Evolutionary conservation across 1,284 basidiomycete genomes (phyloP).

Genomic region (Pseudozyma sp.): DNA sequence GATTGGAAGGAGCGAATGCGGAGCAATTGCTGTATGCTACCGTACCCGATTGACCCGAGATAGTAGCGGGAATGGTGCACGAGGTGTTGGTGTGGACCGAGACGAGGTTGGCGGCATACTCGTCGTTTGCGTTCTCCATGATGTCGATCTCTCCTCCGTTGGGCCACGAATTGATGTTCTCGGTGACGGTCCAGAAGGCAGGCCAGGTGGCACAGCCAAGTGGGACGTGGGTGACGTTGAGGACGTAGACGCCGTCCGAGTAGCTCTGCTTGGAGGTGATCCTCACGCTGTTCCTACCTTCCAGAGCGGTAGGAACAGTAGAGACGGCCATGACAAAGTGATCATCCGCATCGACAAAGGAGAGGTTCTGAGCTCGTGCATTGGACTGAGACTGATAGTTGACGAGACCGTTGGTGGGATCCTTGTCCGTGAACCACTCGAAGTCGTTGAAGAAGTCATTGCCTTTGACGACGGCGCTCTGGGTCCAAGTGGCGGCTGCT

Average conservation of each 20-base stretch:
- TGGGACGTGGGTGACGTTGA: constrained; percentile 64
- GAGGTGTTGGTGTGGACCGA: constrained; percentile 55
- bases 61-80: constrained; percentile 41
- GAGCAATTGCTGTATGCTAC: constrained; percentile 58
- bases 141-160: constrained; percentile 67
- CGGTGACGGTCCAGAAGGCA: constrained; percentile 66
- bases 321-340: constrained; percentile 62
- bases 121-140: constrained; percentile 65
- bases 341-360: constrained; percentile 47
- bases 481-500: constrained; percentile 44
- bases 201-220: constrained; percentile 66
- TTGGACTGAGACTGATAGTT: constrained; percentile 44
- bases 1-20: constrained; percentile 36
- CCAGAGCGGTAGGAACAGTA: constrained; percentile 34
- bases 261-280: constrained; percentile 58
- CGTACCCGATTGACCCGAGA: constrained; percentile 38
- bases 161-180: constrained; percentile 54
- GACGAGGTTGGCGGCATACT: constrained; percentile 52
- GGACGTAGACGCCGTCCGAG: constrained; percentile 62
- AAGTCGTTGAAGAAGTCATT: constrained; percentile 56
- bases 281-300: constrained; percentile 59
- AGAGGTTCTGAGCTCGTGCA: constrained; percentile 57
- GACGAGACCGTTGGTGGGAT: constrained; percentile 64
- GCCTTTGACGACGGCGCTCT: constrained; percentile 29
- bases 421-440: constrained; percentile 54